phyloP scores from a whole-genome alignment of 225 moss, liverwort and hornwort species.

The Pseudoscleropodium purum region DNA sequence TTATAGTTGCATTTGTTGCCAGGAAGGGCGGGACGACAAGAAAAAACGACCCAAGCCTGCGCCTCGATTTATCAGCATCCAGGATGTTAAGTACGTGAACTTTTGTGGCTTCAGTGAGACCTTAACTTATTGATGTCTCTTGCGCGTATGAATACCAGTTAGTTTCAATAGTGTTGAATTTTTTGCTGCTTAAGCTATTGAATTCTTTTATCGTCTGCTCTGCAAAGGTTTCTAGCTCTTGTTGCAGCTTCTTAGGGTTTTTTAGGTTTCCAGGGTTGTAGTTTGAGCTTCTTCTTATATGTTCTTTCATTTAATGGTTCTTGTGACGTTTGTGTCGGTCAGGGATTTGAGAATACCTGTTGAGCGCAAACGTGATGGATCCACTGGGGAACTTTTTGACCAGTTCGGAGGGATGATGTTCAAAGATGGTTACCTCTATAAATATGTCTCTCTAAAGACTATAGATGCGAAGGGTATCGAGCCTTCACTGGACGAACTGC shows the following conservation, averaged over 20 bases:
- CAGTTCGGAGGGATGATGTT: slow-evolving; percentile 90
- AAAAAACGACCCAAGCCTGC: slow-evolving; percentile 80
- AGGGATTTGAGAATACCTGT: slow-evolving; percentile 93
- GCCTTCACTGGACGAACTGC: slow-evolving; percentile 84
- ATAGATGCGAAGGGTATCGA: slow-evolving; percentile 89
- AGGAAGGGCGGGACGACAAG: slow-evolving; percentile 81
- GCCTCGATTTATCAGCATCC: slow-evolving; percentile 71
- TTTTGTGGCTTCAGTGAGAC: background rate
- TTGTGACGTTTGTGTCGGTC: background rate
- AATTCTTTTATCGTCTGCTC: background rate
- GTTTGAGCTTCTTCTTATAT: background rate
- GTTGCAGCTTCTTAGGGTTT: background rate
- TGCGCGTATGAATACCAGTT: background rate
- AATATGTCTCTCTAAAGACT: slow-evolving; percentile 75
- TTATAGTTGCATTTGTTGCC: slow-evolving; percentile 1
- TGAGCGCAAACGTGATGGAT: slow-evolving; percentile 81
- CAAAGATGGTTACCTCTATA: slow-evolving; percentile 93
- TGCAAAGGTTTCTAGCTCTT: background rate
- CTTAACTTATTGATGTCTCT: background rate
- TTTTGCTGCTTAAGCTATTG: background rate
- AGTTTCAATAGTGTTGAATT: background rate
- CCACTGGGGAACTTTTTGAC: slow-evolving; percentile 90
- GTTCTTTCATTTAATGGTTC: background rate
- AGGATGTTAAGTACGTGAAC: slow-evolving; percentile 71
- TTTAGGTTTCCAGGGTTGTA: background rate